Conservation (phyloP, 129 eudicot genomes). For the Ambrosia trifida region DNA sequence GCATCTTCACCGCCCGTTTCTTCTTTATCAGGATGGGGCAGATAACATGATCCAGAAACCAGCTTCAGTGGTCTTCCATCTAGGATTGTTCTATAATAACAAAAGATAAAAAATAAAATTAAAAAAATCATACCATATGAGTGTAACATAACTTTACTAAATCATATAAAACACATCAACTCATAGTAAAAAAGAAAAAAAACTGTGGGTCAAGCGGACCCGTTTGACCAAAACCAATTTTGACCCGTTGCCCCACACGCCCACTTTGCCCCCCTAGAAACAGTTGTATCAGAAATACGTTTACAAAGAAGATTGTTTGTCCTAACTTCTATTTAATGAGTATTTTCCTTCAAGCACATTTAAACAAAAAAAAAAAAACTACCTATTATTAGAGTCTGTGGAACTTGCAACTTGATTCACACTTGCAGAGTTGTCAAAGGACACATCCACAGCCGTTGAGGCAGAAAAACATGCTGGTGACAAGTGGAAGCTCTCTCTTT, state of each 20-base stretch:
- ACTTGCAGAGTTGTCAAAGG: constrained; percentile 44
- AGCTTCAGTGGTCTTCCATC: constrained; percentile 56
- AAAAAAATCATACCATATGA: background rate
- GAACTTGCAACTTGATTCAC: constrained; percentile 48
- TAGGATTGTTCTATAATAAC: background rate
- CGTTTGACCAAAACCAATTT: background rate
- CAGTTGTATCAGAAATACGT: no score
- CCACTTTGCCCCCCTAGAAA: no score
- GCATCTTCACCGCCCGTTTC: constrained; percentile 98
- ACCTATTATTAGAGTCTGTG: constrained; percentile 56
- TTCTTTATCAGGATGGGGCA: constrained; percentile 94
- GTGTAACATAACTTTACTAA: background rate
- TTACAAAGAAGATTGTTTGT: no score
- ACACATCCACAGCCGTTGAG: constrained; percentile 56
- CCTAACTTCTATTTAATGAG: no score
- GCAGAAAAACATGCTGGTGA: constrained; percentile 50
- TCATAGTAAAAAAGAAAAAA: background rate
- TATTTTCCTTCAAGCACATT: no score
- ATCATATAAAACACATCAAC: background rate
- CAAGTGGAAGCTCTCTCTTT: constrained; percentile 51
- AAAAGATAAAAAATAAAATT: no score
- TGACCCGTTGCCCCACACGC: no score
- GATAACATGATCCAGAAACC: constrained; percentile 82
- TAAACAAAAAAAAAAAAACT: background rate
- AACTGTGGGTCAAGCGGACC: background rate